Conservation (phyloP, 345 rosid species). For the Citropsis articulata region DNA sequence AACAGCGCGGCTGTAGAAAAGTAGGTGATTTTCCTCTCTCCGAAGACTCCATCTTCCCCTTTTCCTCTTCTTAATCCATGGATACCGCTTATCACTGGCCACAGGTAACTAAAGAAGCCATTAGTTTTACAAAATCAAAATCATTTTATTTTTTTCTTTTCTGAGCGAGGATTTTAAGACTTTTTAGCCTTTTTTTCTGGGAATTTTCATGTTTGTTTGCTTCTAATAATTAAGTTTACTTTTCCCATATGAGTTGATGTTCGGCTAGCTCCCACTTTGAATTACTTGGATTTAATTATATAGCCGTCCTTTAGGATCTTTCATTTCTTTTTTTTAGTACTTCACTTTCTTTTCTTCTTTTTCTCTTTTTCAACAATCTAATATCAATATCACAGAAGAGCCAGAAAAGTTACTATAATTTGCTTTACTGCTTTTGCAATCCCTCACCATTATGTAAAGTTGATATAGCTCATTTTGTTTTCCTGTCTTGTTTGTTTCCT, state of each 20-base stretch:
- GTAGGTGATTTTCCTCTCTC: conserved; percentile 26
- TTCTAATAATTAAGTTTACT: neutral
- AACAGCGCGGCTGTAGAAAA: conserved; percentile 19
- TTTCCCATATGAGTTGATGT: conserved; percentile 23
- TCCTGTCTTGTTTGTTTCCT: conserved; percentile 22
- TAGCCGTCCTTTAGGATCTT: conserved; percentile 20
- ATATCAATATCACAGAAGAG: neutral
- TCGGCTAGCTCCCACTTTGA: conserved; percentile 19
- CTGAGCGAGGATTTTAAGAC: neutral
- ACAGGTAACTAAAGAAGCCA: conserved; percentile 31
- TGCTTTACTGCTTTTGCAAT: conserved; percentile 25
- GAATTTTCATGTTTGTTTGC: conserved; percentile 4
- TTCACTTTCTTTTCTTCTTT: neutral
- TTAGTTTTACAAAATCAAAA: conserved; percentile 15
- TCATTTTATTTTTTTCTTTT: conserved; percentile 12
- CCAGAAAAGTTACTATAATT: conserved; percentile 18
- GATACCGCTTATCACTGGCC: conserved; percentile 43
- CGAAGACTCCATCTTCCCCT: conserved; percentile 7
- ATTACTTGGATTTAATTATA: neutral
- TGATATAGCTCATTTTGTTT: conserved; percentile 13
- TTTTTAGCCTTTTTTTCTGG: conserved; percentile 7
- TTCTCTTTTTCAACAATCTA: too few relatives aligned
- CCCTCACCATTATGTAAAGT: conserved; percentile 18
- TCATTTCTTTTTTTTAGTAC: conserved; percentile 22
- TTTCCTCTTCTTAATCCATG: conserved; percentile 28